Base-by-base conservation (phyloP, 352 stramenopile genomes). In the Globisporangium alternatum region DNA sequence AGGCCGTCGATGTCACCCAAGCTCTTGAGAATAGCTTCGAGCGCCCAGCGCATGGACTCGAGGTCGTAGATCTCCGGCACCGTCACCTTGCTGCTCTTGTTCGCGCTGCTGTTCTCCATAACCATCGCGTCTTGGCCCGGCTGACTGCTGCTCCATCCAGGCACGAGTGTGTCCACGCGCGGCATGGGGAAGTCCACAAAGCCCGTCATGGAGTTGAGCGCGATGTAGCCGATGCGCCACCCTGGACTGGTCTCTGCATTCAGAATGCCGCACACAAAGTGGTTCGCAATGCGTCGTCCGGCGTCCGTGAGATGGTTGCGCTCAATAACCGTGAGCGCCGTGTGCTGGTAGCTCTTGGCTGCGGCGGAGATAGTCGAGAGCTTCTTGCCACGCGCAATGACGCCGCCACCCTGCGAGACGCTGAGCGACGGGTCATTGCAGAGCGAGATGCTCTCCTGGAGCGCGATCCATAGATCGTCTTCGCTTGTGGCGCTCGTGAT, bases 41-140 rank as follows among this genome's bases (percentile, higher is more conserved):
- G 66, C 31, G 86, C 88, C 86, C 86, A 95, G 17, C 83, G 83
- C 83, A 95, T 93, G 7, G 83, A 87, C 68, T 95, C 86, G n/a
- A 95, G 60, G 62, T 95, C 86, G 62, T 91, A 95, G 21, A 91
- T 85, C 69, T 93, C 82, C 1, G 86, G 86, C 21, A 95, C 83
- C 0, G 71, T 48, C 45, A 75, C 63, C n/a, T 68, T 43, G 28
- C 33, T 71, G 21, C 28, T 66, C 30, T 62, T 53, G n/a, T 33
- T 41, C 35, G 35, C 35, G 9, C 10, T 41, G 19, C 17, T 48
- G 37, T 31, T 57, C 21, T 58, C 51, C 79, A 54, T 41, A 66
- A 71, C 22, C 65, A 77, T 59, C 28, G 52, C 28, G 39, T 37
- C 54, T 64, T 68, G 51, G 8, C 22, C 7, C 13, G 12, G 21